Conservation (phyloP, 805 yeast species). For the Kodamaea fukazawae region DNA sequence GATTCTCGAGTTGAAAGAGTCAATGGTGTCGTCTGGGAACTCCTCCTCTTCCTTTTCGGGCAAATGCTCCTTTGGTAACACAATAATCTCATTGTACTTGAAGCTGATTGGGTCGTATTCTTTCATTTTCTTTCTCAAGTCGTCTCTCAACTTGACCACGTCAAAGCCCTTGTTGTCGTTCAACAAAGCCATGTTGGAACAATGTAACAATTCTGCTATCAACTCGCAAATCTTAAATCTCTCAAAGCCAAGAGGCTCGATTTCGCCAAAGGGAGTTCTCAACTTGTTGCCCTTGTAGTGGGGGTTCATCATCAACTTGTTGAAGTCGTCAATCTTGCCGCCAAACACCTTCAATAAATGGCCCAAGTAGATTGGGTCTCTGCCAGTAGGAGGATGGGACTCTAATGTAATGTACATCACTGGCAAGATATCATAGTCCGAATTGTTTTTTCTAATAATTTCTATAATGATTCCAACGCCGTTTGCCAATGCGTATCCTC, state of each 20-base stretch:
- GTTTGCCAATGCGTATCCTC: conserved; percentile 47
- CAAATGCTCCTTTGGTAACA: conserved; percentile 26
- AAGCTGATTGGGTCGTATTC: conserved; percentile 43
- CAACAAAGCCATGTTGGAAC: conserved; percentile 46
- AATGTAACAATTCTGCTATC: conserved; percentile 45
- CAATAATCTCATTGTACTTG: conserved; percentile 44
- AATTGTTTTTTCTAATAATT: conserved; percentile 44
- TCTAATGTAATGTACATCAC: conserved; percentile 44
- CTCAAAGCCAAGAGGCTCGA: conserved; percentile 44
- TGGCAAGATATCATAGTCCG: conserved; percentile 46
- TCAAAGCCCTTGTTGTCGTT: conserved; percentile 45
- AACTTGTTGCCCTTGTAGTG: conserved; percentile 16
- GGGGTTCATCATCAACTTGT: conserved; percentile 30
- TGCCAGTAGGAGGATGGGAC: conserved; percentile 46
- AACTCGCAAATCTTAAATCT: conserved; percentile 46
- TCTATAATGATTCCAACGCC: conserved; percentile 49
- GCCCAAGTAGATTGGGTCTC: conserved; percentile 47
- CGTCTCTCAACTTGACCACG: conserved; percentile 39
- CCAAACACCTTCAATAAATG: conserved; percentile 42
- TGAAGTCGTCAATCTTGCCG: conserved; percentile 34
- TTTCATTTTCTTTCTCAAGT: conserved; percentile 38
- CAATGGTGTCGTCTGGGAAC: conserved; percentile 32
- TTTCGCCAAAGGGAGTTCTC: conserved; percentile 27
- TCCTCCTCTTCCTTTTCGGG: conserved; percentile 11
- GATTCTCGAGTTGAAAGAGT: conserved; percentile 31